Base-by-base conservation (phyloP, 129 eudicot species). In the Helichrysum umbraculigerum region DNA sequence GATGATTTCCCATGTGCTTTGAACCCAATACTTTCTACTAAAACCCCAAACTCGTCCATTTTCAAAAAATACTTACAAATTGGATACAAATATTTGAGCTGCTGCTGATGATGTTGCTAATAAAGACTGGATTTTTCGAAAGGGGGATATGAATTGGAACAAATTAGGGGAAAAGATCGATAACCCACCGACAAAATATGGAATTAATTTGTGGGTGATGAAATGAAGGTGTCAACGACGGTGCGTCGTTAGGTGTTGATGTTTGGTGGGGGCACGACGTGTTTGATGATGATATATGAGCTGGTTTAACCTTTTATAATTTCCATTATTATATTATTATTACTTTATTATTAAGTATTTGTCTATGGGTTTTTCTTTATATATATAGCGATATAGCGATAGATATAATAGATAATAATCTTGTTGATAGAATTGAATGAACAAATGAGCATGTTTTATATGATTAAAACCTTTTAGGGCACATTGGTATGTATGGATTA, bases 41-140 rank as follows among this genome's bases (percentile, higher is more conserved):
- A 83, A 56, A 86, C 98, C 62, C 91, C 98, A 81, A 92, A 92
- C 84, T 92, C 83, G 74, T 92, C 98, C 98, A 92, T 92, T 35
- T 25, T 1, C 68, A 33, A 37, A 22, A 30, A 52, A 56, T 39
- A 17, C 25, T 57, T 57, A 57, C 28, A 57, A 57, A 56, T 19
- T 44, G 0, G 8, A 8, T 9, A 39, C 47, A 39, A 25, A 39
- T 39, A 39, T 8, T 8, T 3, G 52, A 44, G 17, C 52, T 44
- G 52, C 52, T 2, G 52, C 4, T 12, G 52, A 44, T 44, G 52
- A 14, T 44, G 17, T 12, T 44, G 17, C 16, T 44, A 44, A 2
- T 44, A 12, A 44, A 44, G 52, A 12, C 14, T 44, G 17, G 52
- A 14, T 12, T 44, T 44, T 44, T 44, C 5, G 52, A 12, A 44